Percentiles rank a stretch among this genome's conserved stretches.
Evolutionary conservation across 2,329 filamentous ascomycete genomes (phyloP).

Genomic region (Colletotrichum cereale): DNA sequence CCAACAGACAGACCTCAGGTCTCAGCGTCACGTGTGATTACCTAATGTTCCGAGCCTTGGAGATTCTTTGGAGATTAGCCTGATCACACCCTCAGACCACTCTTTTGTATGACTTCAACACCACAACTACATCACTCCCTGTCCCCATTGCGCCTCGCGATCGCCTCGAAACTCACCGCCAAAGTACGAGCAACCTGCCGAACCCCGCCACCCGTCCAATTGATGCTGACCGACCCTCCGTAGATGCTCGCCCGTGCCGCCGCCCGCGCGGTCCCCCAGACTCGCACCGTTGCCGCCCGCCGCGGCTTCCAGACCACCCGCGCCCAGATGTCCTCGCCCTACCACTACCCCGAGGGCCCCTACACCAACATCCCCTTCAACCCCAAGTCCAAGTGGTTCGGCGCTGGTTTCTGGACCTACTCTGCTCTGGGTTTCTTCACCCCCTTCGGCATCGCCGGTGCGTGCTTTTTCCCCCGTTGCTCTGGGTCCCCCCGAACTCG

Average conservation of each 20-base stretch:
- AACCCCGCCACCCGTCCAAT: background rate
- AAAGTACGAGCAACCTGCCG: conserved; percentile 19
- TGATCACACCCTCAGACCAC: conserved; percentile 40
- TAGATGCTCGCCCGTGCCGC: conserved; percentile 88
- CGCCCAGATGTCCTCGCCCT: conserved; percentile 86
- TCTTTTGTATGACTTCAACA: conserved; percentile 37
- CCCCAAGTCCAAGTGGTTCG: conserved; percentile 89
- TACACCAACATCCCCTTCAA: conserved; percentile 98
- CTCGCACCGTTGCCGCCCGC: conserved; percentile 80
- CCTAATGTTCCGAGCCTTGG: conserved; percentile 3
- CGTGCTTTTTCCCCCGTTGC: conserved; percentile 50
- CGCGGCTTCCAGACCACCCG: conserved; percentile 95
- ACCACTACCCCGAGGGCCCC: conserved; percentile 98
- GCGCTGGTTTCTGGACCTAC: conserved; percentile 84
- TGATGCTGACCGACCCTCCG: conserved; percentile 56
- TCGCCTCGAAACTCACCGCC: conserved; percentile 27
- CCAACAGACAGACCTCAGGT: background rate
- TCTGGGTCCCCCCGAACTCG: conserved; percentile 1
- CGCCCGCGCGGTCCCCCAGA: conserved; percentile 69
- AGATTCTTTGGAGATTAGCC: conserved; percentile 37
- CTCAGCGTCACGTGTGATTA: conserved; percentile 26
- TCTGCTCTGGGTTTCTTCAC: conserved; percentile 66
- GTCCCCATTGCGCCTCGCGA: conserved; percentile 34
- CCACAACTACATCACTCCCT: conserved; percentile 26
- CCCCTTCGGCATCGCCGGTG: conserved; percentile 74